phyloP scores from a whole-genome alignment of 768 basidiomycete species.

The Termitomyces sp. region DNA sequence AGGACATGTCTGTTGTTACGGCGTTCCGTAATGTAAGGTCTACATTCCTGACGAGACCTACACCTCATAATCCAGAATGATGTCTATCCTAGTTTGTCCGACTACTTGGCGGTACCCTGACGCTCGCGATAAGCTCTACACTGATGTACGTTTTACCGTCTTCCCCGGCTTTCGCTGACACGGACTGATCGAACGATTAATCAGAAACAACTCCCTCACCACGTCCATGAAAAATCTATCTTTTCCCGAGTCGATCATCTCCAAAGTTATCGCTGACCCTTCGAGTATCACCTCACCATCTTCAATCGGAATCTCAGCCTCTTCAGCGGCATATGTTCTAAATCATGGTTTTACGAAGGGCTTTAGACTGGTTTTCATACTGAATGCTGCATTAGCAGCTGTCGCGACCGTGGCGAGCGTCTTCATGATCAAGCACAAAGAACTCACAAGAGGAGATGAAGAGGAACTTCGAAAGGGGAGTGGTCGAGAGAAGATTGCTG shows the following conservation, averaged over 20 bases:
- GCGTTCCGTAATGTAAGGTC: conserved; percentile 52
- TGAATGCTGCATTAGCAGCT: conserved; percentile 51
- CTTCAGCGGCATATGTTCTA: conserved; percentile 36
- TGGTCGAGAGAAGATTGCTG: not conserved
- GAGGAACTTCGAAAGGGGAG: conserved; percentile 32
- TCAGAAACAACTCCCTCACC: conserved; percentile 45
- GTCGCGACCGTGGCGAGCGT: conserved; percentile 51
- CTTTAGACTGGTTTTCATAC: conserved; percentile 53
- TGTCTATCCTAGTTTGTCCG: conserved; percentile 48
- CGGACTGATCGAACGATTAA: conserved; percentile 3
- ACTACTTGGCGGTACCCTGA: conserved; percentile 63
- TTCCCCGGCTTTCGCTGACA: not conserved
- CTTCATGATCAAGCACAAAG: conserved; percentile 56
- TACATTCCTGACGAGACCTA: not conserved
- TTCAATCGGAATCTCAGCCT: conserved; percentile 28
- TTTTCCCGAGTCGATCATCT: conserved; percentile 32
- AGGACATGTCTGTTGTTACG: conserved; percentile 76
- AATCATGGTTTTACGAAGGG: conserved; percentile 48
- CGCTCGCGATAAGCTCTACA: conserved; percentile 56
- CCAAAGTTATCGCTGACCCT: conserved; percentile 46
- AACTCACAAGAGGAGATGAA: conserved; percentile 55
- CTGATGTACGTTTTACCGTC: conserved; percentile 36
- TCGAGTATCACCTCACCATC: conserved; percentile 25
- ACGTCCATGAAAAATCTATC: conserved; percentile 31
- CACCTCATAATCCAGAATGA: not conserved